Conservation (phyloP, 768 basidiomycete species). For the Rhodosporidiobolus sp. region DNA sequence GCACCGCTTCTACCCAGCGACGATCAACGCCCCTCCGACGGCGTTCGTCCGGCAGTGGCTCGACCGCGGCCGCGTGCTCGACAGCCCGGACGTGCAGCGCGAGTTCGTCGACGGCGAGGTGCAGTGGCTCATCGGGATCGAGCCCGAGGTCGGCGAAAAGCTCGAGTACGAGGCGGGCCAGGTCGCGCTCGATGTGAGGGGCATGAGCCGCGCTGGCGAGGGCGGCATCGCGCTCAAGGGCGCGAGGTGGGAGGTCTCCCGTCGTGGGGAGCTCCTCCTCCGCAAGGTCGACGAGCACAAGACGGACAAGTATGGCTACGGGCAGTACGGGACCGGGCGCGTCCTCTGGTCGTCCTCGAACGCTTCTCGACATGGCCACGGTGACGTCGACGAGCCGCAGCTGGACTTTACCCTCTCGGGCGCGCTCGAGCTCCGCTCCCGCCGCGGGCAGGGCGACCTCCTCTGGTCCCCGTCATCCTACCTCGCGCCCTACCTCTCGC, state of each 20-base stretch:
- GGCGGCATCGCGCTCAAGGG: slow-evolving; percentile 22
- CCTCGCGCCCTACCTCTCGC: slow-evolving; percentile 14
- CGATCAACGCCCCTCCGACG: slow-evolving; percentile 39
- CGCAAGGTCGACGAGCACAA: slow-evolving; percentile 15
- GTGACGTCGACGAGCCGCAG: slow-evolving; percentile 12
- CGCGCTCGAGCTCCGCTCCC: background rate
- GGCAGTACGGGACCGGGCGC: slow-evolving; percentile 13
- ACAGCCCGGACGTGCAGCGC: slow-evolving; percentile 34
- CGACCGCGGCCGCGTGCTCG: slow-evolving; percentile 28
- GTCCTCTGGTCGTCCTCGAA: slow-evolving; percentile 27
- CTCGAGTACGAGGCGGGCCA: slow-evolving; percentile 40
- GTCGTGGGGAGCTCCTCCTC: slow-evolving; percentile 18
- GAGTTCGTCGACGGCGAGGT: slow-evolving; percentile 43
- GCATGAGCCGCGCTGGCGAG: slow-evolving; percentile 22
- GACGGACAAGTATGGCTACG: slow-evolving; percentile 12
- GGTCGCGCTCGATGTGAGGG: slow-evolving; percentile 15
- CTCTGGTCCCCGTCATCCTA: slow-evolving; percentile 36
- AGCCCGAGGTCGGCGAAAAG: slow-evolving; percentile 38
- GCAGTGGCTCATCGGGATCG: slow-evolving; percentile 43
- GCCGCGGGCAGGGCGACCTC: slow-evolving; percentile 9
- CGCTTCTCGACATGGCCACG: too few relatives aligned
- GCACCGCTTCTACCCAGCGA: slow-evolving; percentile 20
- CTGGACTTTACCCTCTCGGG: slow-evolving; percentile 32
- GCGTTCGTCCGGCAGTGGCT: slow-evolving; percentile 39
- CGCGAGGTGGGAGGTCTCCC: slow-evolving; percentile 23